Conservation (phyloP, 2,329 filamentous ascomycete species). For the Aureobasidium melanogenum region DNA sequence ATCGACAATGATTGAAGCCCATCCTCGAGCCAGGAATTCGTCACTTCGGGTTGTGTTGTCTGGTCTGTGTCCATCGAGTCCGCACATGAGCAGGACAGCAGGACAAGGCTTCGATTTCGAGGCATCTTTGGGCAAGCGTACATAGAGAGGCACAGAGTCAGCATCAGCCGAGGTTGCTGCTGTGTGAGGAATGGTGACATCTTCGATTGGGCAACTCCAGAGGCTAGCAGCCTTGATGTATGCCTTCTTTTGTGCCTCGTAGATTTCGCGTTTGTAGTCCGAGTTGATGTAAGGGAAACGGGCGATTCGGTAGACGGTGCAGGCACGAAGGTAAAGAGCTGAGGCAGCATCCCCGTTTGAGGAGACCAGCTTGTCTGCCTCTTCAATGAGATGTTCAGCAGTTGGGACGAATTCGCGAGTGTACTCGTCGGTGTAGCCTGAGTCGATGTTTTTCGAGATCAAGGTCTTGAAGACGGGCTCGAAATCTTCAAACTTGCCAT, state of each 20-base stretch:
- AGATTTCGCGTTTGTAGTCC: constrained; percentile 25
- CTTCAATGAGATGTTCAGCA: constrained; percentile 23
- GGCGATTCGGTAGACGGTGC: constrained; percentile 28
- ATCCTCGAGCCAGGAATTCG: constrained; percentile 55
- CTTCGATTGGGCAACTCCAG: constrained; percentile 29
- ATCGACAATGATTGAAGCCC: constrained; percentile 50
- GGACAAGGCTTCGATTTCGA: constrained; percentile 31
- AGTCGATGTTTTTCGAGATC: constrained; percentile 29
- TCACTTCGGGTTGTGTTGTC: constrained; percentile 53
- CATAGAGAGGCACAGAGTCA: constrained; percentile 30
- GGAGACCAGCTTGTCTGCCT: constrained; percentile 20
- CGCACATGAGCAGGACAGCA: constrained; percentile 50
- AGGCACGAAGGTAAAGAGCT: constrained; percentile 28
- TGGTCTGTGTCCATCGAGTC: constrained; percentile 54
- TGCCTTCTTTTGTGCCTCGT: constrained; percentile 28
- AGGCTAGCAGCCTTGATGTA: constrained; percentile 28
- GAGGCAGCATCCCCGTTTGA: constrained; percentile 23
- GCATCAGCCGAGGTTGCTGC: constrained; percentile 25
- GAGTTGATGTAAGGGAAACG: constrained; percentile 31
- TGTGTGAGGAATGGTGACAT: constrained; percentile 32
- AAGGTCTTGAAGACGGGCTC: constrained; percentile 29
- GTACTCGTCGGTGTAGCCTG: constrained; percentile 30
- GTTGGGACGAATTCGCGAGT: constrained; percentile 29
- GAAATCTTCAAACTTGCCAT: constrained; percentile 30
- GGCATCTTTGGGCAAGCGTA: constrained; percentile 27